Evolutionary conservation across 345 rosid species (phyloP).

Genomic region (Boechera retrofracta): DNA sequence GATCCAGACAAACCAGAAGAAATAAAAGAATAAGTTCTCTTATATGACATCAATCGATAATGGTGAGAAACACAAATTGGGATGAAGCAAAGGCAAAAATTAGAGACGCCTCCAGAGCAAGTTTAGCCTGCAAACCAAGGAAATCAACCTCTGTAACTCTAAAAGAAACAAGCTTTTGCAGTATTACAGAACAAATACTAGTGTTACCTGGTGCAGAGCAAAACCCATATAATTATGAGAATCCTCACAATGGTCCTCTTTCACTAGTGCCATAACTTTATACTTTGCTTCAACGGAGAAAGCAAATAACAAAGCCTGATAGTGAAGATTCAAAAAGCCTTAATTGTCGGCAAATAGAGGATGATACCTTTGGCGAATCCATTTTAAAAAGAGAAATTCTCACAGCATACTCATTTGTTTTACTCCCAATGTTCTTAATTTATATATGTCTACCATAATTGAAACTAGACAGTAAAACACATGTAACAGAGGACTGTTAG

Average conservation of each 20-base stretch:
- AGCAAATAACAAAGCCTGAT: neutral
- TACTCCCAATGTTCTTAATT: no score
- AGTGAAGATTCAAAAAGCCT: neutral
- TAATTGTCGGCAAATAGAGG: neutral
- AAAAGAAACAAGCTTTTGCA: neutral
- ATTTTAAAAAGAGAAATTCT: neutral
- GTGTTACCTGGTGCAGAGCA: conserved; percentile 60
- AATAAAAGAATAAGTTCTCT: neutral
- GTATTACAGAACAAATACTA: neutral
- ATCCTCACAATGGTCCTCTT: conserved; percentile 28
- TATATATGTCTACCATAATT: neutral
- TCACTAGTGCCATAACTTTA: conserved; percentile 41
- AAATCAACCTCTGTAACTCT: neutral
- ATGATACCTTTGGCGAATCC: neutral
- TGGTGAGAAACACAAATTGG: conserved; percentile 14
- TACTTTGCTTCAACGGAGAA: neutral
- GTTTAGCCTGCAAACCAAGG: conserved; percentile 59
- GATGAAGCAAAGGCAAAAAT: conserved; percentile 2
- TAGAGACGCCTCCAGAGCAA: conserved; percentile 67
- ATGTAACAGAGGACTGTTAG: neutral
- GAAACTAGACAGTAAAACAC: neutral
- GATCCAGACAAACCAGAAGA: conserved; percentile 31
- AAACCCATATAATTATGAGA: conserved; percentile 57
- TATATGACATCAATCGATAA: neutral
- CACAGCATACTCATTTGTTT: neutral